Evolutionary conservation across 2,329 filamentous ascomycete species (phyloP).

Genomic region (Claviceps quebecensis): DNA sequence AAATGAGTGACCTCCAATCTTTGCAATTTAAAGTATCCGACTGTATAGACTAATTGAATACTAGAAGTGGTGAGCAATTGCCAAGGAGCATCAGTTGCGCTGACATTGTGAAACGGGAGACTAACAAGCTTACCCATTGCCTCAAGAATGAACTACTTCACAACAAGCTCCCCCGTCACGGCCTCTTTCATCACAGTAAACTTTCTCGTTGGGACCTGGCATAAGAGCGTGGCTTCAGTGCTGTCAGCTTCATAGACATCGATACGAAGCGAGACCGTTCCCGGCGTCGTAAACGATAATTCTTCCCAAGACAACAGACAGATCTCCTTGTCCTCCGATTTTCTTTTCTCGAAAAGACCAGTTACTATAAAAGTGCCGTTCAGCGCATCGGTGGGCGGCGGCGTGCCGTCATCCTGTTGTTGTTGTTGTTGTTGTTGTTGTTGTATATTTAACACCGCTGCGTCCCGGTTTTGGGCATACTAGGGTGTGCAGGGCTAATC

Average conservation of each 20-base stretch:
- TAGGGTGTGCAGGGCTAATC: too few relatives aligned
- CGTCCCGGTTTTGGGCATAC: too few relatives aligned
- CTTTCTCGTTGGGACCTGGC: background rate
- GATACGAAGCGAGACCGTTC: background rate
- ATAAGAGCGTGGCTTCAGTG: background rate
- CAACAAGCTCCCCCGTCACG: background rate
- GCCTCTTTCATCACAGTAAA: background rate
- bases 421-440: too few relatives aligned
- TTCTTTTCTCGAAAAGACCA: background rate
- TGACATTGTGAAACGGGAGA: too few relatives aligned
- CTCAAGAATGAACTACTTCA: background rate
- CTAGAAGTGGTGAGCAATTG: too few relatives aligned
- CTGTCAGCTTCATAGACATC: background rate
- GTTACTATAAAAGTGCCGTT: background rate
- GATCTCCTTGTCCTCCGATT: background rate
- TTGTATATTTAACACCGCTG: too few relatives aligned
- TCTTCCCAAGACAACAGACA: background rate
- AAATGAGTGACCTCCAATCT: too few relatives aligned
- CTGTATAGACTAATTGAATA: too few relatives aligned
- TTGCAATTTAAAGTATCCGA: too few relatives aligned
- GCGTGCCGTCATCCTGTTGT: background rate
- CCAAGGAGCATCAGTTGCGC: too few relatives aligned
- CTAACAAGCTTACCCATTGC: too few relatives aligned
- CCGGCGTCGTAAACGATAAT: background rate
- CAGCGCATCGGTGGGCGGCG: background rate